A percentile compares a stretch with the other conserved stretches of the same genome.
These are phyloP conservation scores for Sporothrix pseudoabietina DNA, from an alignment of 2,329 filamentous ascomycete genomes.

Conservation along the genomic window DNA sequence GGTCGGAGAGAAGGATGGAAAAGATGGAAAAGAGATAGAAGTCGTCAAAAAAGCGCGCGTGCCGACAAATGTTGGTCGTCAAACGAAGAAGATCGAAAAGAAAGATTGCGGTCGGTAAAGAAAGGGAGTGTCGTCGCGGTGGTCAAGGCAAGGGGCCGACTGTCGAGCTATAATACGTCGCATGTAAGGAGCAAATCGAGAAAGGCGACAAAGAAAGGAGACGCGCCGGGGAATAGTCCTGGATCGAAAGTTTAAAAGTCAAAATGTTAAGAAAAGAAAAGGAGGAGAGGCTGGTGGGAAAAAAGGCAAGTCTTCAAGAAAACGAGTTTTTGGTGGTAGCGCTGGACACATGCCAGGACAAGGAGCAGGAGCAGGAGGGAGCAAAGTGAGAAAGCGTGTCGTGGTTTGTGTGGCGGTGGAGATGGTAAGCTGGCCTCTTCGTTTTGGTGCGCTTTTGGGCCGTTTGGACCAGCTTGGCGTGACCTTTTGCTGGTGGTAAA, in stretches of 20 bases:
- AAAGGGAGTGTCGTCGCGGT: background rate
- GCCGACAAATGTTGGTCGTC: background rate
- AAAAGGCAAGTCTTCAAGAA: background rate
- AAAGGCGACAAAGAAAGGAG: background rate
- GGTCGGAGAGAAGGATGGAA: background rate
- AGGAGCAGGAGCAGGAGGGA: constrained; percentile 15
- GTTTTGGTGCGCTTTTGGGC: background rate
- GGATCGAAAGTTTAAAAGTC: background rate
- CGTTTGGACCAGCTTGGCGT: background rate
- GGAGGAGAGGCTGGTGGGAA: constrained; percentile 9
- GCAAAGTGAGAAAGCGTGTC: constrained; percentile 25
- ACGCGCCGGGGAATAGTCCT: constrained; percentile 5
- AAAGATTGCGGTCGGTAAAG: background rate
- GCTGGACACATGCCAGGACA: constrained; percentile 17
- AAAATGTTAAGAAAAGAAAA: background rate
- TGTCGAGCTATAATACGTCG: background rate
- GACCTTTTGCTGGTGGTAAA: constrained; percentile 13
- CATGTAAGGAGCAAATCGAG: no score
- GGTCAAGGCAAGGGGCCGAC: background rate
- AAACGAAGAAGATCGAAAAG: background rate
- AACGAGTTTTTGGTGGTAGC: background rate
- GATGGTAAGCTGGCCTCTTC: constrained; percentile 37
- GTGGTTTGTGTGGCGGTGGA: constrained; percentile 29
- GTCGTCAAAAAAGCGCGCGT: background rate
- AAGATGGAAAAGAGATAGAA: background rate